phyloP scores from a whole-genome alignment of 768 basidiomycete species.

The Polyporus arcularius region DNA sequence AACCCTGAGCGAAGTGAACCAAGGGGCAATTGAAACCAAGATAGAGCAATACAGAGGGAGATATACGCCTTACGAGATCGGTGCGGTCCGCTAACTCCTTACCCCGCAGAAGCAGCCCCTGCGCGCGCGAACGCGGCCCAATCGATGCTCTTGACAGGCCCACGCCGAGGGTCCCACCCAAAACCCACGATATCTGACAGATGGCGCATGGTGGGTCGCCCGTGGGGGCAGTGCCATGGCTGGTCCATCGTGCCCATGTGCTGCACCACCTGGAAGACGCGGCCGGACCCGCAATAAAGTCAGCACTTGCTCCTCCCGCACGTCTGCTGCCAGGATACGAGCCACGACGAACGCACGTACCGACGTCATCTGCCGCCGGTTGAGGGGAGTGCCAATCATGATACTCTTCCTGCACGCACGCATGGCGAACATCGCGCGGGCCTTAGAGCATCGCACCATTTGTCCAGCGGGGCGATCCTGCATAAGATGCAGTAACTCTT shows the following conservation, averaged over 20 bases:
- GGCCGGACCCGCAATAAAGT: neutral
- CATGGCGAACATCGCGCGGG: slow-evolving; percentile 94
- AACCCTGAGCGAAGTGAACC: neutral
- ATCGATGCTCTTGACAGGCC: slow-evolving; percentile 3
- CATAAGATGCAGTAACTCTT: slow-evolving; percentile 88
- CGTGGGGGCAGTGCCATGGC: slow-evolving; percentile 90
- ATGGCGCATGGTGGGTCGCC: slow-evolving; percentile 82
- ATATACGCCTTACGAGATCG: neutral
- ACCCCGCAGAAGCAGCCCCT: slow-evolving; percentile 1
- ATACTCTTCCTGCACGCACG: slow-evolving; percentile 95
- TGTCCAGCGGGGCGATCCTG: slow-evolving; percentile 74
- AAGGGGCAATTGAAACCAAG: slow-evolving; percentile 5
- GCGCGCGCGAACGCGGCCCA: slow-evolving; percentile 16
- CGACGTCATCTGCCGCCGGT: slow-evolving; percentile 70
- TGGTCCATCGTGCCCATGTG: slow-evolving; percentile 87
- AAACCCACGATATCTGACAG: slow-evolving; percentile 51
- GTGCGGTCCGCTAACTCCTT: neutral
- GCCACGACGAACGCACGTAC: slow-evolving; percentile 41
- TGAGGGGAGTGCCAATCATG: slow-evolving; percentile 91
- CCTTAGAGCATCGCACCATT: slow-evolving; percentile 92
- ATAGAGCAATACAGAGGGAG: slow-evolving; percentile 12
- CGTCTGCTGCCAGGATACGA: neutral
- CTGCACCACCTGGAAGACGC: slow-evolving; percentile 55
- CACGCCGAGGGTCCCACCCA: slow-evolving; percentile 14
- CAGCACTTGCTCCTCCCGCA: neutral